Evolutionary conservation across 768 basidiomycete species (phyloP), one percentile per base, ranked within the genome.

Genomic region (Suillus decipiens): DNA sequence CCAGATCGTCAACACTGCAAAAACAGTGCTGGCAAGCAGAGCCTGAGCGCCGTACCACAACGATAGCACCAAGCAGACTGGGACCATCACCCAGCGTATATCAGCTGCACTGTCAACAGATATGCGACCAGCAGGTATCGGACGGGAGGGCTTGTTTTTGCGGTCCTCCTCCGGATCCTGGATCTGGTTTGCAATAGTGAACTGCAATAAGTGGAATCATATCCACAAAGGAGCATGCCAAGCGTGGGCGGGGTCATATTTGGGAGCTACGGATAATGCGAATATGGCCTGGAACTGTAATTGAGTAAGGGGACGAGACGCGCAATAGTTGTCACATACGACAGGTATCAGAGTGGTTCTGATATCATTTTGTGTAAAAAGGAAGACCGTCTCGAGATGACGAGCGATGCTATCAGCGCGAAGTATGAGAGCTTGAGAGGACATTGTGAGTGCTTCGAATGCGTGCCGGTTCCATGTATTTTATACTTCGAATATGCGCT

Each of bases 171-270:
- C 74, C 12, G 72, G 70, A 50, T 71, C 68, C 48, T 73, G 68
- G 17, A 71, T 70, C 69, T 81, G 81, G 60, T 82, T 82, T 11
- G 77, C 69, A 17, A 80, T 63, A 48, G 75, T 70, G 69, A 76
- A 79, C 41, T 73, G 74, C 1, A 81, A 66, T 33, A 81, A 65
- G 60, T 83, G 79, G 14, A 81, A 65, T 77, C 77, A 81, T 14
- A 79, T 74, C 82, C 82, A 82, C 31, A 72, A 58, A 2, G 77
- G 64, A 5, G 70, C 65, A 22, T 76, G 70, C 12, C 69, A 39
- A 7, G 48, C 24, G 15, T 12, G 48, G 24, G 15, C 17, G 24
- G 48, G 24, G 4, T 50, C 24, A 4, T 62, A 59, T 1, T 67
- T 43, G 0, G 76, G 73, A 9, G 74, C 71, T 0, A 66, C 66